Base-by-base conservation (phyloP, 495 filamentous ascomycete species). In the Penicillium soppii region DNA sequence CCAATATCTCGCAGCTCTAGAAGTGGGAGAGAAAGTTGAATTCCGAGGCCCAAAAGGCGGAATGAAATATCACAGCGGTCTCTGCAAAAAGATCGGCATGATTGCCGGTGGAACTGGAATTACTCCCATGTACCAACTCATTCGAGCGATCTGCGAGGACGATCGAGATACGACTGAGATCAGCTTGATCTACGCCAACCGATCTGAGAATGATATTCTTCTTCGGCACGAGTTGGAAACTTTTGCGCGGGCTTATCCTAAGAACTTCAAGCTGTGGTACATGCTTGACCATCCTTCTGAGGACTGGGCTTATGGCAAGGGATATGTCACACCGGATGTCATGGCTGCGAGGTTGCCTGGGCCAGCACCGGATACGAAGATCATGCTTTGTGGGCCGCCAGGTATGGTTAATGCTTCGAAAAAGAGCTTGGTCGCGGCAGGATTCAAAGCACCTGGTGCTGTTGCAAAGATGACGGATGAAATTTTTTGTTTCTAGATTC, bases 101-200 rank as follows among this genome's bases (percentile, higher is more conserved):
- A 56, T 79, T 6, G 76, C 73, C 5, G 77, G 77, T 46, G 78
- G 78, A 3, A 75, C 77, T 1, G 78, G 78, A n/a, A 79, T 82
- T 43, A 82, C 78, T 26, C 79, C 78, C 17, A 76, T 78, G 70
- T 80, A 69, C 58, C 74, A 73, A 54, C 56, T 80, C 10, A 69
- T 78, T 46, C 69, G 70, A 13, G 70, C 70, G 25, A 78, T 81
- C 25, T 71, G 73, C 53, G 67, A 77, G 47, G 68, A 76, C 43
- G 57, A 68, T 10, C 51, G 45, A 5, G 77, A 80, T 57, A 66
- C 61, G 8, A 79, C 77, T 9, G 52, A 71, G 46, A 54, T 81
- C 23, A 67, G 59, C 32, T 61, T 77, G 2, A 50, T 82, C 32
- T 80, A 72, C 46, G 66, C 66, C 13, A 72, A 71, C 44, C 61